These are phyloP conservation scores for Ganoderma boninense DNA, from an alignment of 1,284 basidiomycete genomes.

Conservation along the genomic window DNA sequence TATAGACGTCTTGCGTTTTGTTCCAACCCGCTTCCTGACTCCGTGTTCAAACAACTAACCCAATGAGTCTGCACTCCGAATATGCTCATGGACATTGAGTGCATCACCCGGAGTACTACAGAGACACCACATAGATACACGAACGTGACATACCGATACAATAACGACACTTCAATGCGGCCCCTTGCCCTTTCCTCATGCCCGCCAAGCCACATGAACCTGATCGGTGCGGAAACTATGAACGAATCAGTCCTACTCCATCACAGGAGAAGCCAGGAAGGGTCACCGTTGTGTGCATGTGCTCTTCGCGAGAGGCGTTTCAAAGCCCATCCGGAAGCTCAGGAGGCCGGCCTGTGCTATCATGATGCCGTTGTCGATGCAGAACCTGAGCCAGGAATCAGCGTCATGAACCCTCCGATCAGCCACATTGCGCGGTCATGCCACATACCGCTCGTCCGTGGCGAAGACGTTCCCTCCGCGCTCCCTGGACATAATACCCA, in stretches of 20 bases:
- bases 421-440: slow-evolving; percentile 13
- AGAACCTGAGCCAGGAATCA: slow-evolving; percentile 71
- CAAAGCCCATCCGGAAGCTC: slow-evolving; percentile 91
- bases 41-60: neutral
- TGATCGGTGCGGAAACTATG: slow-evolving; percentile 90
- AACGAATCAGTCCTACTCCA: slow-evolving; percentile 15
- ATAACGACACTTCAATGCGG: neutral
- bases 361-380: slow-evolving; percentile 99
- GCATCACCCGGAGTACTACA: neutral
- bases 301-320: slow-evolving; percentile 80
- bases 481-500: slow-evolving; percentile 96
- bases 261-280: neutral
- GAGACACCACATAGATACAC: slow-evolving; percentile 12
- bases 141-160: slow-evolving; percentile 22
- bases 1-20: neutral
- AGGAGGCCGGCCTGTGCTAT: slow-evolving; percentile 98
- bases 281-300: slow-evolving; percentile 88
- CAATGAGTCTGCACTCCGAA: too few relatives aligned
- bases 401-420: slow-evolving; percentile 12
- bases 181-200: slow-evolving; percentile 41
- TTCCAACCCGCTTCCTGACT: neutral
- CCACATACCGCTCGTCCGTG: slow-evolving; percentile 89
- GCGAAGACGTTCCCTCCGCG: slow-evolving; percentile 92
- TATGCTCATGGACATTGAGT: neutral
- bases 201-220: slow-evolving; percentile 88